Percentiles rank a stretch among this genome's conserved stretches.
Conservation (phyloP, 208 protist genomes). For the Crithidia mellificae region DNA sequence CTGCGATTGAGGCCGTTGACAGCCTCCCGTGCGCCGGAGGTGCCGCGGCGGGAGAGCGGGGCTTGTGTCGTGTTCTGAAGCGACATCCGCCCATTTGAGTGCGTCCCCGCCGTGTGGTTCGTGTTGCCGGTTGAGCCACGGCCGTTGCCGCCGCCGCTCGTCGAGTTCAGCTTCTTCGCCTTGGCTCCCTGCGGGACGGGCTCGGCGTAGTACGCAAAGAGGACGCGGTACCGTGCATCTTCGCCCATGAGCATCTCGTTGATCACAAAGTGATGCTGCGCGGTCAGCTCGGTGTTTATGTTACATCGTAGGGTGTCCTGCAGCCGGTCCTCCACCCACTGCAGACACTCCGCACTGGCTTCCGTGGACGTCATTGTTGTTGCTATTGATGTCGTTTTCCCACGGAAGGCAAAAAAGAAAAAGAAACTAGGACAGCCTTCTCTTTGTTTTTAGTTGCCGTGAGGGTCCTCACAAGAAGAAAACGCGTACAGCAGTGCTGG, state of each 20-base stretch:
- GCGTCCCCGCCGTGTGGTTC: background rate
- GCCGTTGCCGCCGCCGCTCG: background rate
- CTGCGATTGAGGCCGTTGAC: slow-evolving; percentile 23
- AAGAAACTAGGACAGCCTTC: too few relatives aligned
- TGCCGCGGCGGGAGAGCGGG: slow-evolving; percentile 7
- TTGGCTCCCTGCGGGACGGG: slow-evolving; percentile 3
- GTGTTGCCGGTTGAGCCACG: background rate
- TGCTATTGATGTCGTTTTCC: too few relatives aligned
- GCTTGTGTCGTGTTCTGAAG: background rate
- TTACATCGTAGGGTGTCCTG: slow-evolving; percentile 58
- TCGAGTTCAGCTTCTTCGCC: background rate
- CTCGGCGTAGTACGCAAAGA: slow-evolving; percentile 78
- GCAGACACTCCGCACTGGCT: slow-evolving; percentile 79
- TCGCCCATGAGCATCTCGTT: slow-evolving; percentile 89
- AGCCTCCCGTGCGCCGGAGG: background rate
- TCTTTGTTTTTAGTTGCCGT: too few relatives aligned
- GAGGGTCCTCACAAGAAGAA: too few relatives aligned
- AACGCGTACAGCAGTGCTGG: too few relatives aligned
- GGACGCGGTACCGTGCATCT: slow-evolving; percentile 52
- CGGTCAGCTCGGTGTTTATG: slow-evolving; percentile 42
- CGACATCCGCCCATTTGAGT: background rate
- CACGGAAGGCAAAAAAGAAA: too few relatives aligned
- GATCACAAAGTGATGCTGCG: slow-evolving; percentile 56
- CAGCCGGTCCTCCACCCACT: slow-evolving; percentile 74
- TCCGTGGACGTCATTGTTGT: slow-evolving; percentile 52